Evolutionary conservation across 768 basidiomycete genomes (phyloP).

Genomic region (Trametes cingulata): DNA sequence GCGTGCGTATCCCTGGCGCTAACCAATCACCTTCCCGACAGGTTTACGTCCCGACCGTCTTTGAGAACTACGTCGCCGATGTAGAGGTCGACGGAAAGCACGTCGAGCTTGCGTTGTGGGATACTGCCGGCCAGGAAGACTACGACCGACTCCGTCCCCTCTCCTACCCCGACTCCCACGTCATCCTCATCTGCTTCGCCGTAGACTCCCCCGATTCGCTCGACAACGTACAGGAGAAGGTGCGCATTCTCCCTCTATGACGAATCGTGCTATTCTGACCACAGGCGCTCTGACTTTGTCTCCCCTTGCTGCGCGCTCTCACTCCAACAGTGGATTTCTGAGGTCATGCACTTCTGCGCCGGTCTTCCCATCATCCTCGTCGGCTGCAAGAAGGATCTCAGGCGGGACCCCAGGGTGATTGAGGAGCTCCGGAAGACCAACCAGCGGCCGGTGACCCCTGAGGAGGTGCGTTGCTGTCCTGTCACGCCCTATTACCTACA

Average conservation of each 20-base stretch:
- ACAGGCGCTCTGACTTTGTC: not conserved
- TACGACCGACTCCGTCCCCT: conserved; percentile 98
- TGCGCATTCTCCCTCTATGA: conserved; percentile 36
- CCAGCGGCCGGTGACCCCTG: conserved; percentile 91
- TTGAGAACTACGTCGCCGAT: conserved; percentile 99
- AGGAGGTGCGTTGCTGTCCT: conserved; percentile 63
- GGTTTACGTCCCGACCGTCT: conserved; percentile 99
- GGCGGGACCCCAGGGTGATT: conserved; percentile 89
- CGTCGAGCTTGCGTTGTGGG: conserved; percentile 98
- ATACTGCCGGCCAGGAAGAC: conserved; percentile 99
- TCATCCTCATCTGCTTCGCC: conserved; percentile 99
- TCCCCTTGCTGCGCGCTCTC: not conserved
- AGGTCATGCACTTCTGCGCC: conserved; percentile 97
- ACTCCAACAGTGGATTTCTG: conserved; percentile 86
- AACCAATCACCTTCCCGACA: conserved; percentile 33
- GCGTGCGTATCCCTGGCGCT: conserved; percentile 15
- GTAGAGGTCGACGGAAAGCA: conserved; percentile 98
- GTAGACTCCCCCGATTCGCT: conserved; percentile 97
- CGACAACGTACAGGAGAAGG: conserved; percentile 99
- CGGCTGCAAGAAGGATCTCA: conserved; percentile 98
- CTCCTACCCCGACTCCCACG: conserved; percentile 99
- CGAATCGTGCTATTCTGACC: not conserved
- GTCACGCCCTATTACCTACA: not conserved
- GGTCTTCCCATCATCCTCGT: conserved; percentile 96
- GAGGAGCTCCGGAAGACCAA: conserved; percentile 93